Conservation (phyloP, 768 basidiomycete genomes). For the Kwoniella pini region DNA sequence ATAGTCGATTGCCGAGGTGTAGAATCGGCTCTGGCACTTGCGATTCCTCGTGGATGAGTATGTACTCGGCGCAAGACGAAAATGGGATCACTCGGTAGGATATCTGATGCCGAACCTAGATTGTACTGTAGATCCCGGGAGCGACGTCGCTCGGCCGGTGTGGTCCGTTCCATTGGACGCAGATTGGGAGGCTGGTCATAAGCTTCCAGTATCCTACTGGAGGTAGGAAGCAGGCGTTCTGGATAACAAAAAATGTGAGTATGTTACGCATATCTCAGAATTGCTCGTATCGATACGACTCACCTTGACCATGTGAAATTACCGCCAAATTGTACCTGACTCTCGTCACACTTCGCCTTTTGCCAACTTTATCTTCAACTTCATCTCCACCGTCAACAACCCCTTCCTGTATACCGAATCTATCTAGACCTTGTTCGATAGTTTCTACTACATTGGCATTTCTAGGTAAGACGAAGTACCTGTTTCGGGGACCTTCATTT, state of each 20-base stretch:
- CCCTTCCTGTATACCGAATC: conserved; percentile 94
- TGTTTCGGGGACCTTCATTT: conserved; percentile 14
- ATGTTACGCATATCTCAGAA: background rate
- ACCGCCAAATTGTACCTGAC: conserved; percentile 81
- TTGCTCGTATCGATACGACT: conserved; percentile 43
- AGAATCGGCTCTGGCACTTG: conserved; percentile 11
- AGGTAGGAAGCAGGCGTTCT: conserved; percentile 79
- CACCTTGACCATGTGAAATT: conserved; percentile 66
- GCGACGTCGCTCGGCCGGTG: conserved; percentile 71
- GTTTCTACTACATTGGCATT: conserved; percentile 96
- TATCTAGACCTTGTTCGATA: conserved; percentile 84
- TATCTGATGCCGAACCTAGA: conserved; percentile 70
- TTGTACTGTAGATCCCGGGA: conserved; percentile 79
- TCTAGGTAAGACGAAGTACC: conserved; percentile 83
- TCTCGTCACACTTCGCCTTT: conserved; percentile 72
- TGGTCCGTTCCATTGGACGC: conserved; percentile 65
- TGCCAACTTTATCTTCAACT: conserved; percentile 85
- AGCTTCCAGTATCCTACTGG: conserved; percentile 81
- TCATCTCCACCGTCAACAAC: conserved; percentile 99
- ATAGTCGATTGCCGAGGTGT: conserved; percentile 4
- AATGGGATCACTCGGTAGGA: conserved; percentile 77
- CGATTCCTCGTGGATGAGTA: conserved; percentile 1
- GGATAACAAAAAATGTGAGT: conserved; percentile 23
- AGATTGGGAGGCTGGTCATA: conserved; percentile 73
- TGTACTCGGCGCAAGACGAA: conserved; percentile 85